Evolutionary conservation across 2,329 filamentous ascomycete genomes (phyloP).

Genomic region (Metarhizium album): DNA sequence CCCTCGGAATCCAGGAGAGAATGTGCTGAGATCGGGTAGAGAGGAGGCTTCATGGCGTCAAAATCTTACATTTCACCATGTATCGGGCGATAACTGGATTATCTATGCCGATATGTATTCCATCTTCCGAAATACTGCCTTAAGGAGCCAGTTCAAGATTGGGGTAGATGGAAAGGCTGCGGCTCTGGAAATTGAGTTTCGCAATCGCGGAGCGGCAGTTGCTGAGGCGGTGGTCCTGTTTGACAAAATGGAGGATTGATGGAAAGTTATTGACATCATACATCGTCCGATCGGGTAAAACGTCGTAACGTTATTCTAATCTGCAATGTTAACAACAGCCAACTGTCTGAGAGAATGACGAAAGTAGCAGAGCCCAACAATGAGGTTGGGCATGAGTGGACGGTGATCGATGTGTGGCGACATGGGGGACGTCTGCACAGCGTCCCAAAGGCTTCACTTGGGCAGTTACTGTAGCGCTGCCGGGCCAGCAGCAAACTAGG

Average conservation of each 20-base stretch:
- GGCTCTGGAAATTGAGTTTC: slow-evolving; percentile 16
- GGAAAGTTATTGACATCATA: too few species aligned
- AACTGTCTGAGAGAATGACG: too few species aligned
- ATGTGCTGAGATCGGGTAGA: slow-evolving; percentile 13
- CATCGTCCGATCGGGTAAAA: too few species aligned
- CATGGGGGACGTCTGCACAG: too few species aligned
- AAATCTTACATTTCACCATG: slow-evolving; percentile 13
- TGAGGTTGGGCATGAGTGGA: too few species aligned
- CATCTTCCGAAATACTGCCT: neutral
- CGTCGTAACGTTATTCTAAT: too few species aligned
- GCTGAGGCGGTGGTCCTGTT: neutral
- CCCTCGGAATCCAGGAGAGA: slow-evolving; percentile 1
- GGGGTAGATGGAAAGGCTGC: neutral
- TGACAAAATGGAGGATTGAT: neutral
- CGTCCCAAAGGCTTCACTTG: too few species aligned
- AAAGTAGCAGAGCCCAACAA: too few species aligned
- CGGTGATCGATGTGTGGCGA: too few species aligned
- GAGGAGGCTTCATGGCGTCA: slow-evolving; percentile 12
- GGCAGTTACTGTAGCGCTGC: too few species aligned
- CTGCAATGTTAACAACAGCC: too few species aligned
- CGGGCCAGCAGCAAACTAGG: too few species aligned
- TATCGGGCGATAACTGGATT: slow-evolving; percentile 18
- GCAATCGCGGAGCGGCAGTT: neutral
- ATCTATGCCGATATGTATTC: slow-evolving; percentile 11
- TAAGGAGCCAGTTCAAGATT: neutral